Base-by-base conservation (phyloP, 23 red algal genomes). In the Cyanidioschyzon merolae region DNA sequence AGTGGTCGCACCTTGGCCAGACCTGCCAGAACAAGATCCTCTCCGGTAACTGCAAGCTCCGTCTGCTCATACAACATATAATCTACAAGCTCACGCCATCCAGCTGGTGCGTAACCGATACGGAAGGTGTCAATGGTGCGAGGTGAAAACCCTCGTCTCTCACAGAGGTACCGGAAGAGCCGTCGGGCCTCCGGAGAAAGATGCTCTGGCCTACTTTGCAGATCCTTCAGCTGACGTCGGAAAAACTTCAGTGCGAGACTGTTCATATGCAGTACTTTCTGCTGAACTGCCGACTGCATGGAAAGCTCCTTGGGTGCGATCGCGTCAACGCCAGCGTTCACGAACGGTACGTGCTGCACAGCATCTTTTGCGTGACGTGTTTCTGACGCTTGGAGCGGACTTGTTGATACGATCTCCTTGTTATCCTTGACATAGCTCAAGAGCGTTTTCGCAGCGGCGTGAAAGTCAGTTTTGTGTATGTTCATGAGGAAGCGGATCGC, bases 401-500 rank as follows among this genome's bases (percentile, higher is more conserved):
- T 12, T 27, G 32, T 27, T 7, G 63, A 71, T 35, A 25, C n/a
- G 7, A 71, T 3, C 29, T 7, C n/a, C 1, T 0, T 25, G 25
- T 0, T 0, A 51, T 1, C 37, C 0, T 12, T 39, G 35, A n/a
- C 1, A 25, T 25, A 2, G 34, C 1, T 1, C 1, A 83, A 74
- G 50, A 90, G 80, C 34, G 76, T 80, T 37, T 40, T 39, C 2
- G 88, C 71, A 2, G 90, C 90, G 32, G 81, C 76, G 24, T 50
- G 39, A 57, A 82, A 86, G n/a, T 30, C 74, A 15, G 82, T 74
- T 25, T 84, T 50, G 0, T 81, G 30, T 1, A 57, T 38, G 21
- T 83, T 59, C 68, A 80, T 81, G 37, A 88, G 84, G 77, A 89
- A 83, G 36, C 77, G 51, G 38, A 95, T 59, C 21, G 85, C 59